Percentiles rank a stretch among this genome's conserved stretches.
These are phyloP conservation scores for Gossypium turneri DNA, from an alignment of 345 rosid species.

Conservation along the genomic window DNA sequence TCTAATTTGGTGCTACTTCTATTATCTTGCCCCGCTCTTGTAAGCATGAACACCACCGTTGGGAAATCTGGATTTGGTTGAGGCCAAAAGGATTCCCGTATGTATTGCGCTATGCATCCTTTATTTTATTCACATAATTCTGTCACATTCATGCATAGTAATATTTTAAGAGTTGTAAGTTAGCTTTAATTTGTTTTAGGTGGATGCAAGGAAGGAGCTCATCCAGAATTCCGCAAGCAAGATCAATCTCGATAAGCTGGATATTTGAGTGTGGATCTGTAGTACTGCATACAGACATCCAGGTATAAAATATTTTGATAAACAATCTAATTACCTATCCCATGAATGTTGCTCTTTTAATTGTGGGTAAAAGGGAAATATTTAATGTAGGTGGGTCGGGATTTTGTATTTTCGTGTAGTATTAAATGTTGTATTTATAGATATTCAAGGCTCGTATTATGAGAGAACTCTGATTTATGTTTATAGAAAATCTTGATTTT, in stretches of 20 bases:
- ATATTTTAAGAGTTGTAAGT: not conserved
- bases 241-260: conserved; percentile 58
- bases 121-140: not conserved
- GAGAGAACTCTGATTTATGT: too few species aligned
- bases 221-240: conserved; percentile 56
- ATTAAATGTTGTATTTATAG: not conserved
- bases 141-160: not conserved
- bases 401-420: not conserved
- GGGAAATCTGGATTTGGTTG: not conserved
- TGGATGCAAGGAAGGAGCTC: conserved; percentile 78
- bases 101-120: not conserved
- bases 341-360: not conserved
- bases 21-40: not conserved
- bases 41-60: not conserved
- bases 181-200: conserved; percentile 34
- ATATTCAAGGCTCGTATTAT: not conserved
- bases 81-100: not conserved
- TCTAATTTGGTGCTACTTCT: not conserved
- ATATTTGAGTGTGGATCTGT: conserved; percentile 38
- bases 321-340: not conserved
- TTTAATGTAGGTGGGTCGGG: not conserved
- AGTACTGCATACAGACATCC: not conserved
- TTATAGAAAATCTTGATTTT: too few species aligned
- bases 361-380: too few species aligned
- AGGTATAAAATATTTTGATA: not conserved